These are phyloP conservation scores for Croton laevigatus DNA, from an alignment of 441 rosid genomes.

Conservation along the genomic window DNA sequence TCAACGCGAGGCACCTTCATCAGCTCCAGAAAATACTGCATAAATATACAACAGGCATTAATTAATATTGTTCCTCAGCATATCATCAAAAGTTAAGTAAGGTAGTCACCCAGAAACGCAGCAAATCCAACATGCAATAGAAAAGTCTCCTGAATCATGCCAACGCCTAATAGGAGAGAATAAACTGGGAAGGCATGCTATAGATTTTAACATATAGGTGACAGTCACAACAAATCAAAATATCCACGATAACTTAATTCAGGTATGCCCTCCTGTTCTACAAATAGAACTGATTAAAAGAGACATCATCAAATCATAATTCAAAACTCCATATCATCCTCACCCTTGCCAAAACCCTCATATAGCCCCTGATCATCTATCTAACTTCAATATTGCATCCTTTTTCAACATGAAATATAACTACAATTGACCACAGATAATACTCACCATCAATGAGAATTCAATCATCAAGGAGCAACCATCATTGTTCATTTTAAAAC, in stretches of 20 bases:
- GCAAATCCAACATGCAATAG: conserved; percentile 13
- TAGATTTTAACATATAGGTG: background rate
- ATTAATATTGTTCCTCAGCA: background rate
- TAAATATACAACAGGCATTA: conserved; percentile 5
- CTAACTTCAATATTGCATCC: background rate
- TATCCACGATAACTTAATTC: background rate
- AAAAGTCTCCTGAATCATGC: background rate
- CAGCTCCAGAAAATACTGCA: conserved; percentile 86
- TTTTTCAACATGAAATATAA: background rate
- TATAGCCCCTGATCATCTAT: background rate
- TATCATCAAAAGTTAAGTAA: conserved; percentile 4
- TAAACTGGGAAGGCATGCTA: background rate
- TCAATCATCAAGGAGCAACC: background rate
- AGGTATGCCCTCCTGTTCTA: background rate
- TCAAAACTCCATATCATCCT: background rate
- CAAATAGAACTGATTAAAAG: background rate
- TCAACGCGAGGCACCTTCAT: conserved; percentile 99
- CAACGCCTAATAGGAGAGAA: background rate
- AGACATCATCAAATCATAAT: background rate
- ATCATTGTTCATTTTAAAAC: background rate
- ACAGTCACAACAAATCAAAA: background rate
- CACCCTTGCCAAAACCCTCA: background rate
- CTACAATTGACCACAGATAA: background rate
- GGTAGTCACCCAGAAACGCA: conserved; percentile 1
- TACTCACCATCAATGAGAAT: background rate